Conservation (phyloP, 192 early-diverging fungal species). For the Rhizophagus sp. region DNA sequence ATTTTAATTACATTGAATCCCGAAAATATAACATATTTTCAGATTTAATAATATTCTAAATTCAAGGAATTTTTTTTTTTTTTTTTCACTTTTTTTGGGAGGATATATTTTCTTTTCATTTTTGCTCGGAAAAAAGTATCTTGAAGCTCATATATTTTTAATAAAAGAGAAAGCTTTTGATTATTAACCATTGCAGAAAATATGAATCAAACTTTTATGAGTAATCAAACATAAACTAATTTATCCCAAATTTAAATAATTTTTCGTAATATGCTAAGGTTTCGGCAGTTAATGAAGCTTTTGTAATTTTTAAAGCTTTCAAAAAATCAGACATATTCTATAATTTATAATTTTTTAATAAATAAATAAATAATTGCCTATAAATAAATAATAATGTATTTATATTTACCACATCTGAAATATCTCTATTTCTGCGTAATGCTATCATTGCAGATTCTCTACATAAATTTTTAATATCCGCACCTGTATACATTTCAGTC, state of each 20-base stretch:
- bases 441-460: conserved; percentile 56
- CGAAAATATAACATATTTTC: too few species aligned
- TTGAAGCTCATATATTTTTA: too few species aligned
- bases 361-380: too few species aligned
- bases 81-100: too few species aligned
- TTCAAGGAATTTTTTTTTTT: too few species aligned
- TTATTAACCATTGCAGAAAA: too few species aligned
- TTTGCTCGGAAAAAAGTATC: too few species aligned
- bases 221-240: not conserved
- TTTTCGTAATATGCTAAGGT: conserved; percentile 61
- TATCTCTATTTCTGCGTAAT: conserved; percentile 27
- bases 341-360: not conserved
- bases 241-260: not conserved
- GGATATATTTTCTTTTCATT: too few species aligned
- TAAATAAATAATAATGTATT: not conserved
- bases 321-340: conserved; percentile 56
- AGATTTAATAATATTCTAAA: too few species aligned
- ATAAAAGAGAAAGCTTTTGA: too few species aligned
- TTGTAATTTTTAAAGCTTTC: conserved; percentile 52
- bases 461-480: conserved; percentile 57
- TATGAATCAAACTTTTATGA: too few species aligned
- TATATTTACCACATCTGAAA: conserved; percentile 32
- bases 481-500: conserved; percentile 57
- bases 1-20: too few species aligned
- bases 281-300: conserved; percentile 63